Base-by-base conservation (phyloP, 108 stramenopile genomes). In the Pseudonitzschia delicatissima region DNA sequence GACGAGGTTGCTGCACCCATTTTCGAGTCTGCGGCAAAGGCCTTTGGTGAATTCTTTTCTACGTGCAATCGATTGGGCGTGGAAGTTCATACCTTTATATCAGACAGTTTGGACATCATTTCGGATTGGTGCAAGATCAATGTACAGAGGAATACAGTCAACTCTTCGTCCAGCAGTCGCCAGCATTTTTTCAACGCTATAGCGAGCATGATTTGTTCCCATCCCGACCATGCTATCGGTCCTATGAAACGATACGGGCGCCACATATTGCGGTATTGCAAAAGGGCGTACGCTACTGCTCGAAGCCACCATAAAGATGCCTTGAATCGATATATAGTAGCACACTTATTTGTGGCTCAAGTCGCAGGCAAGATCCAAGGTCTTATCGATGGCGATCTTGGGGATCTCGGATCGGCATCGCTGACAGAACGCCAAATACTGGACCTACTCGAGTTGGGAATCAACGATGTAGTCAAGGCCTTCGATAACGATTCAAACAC, bases 341-440 rank as follows among this genome's bases (percentile, higher is more conserved):
- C 84, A 33, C 29, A 3, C 28, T 80, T 79, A 59, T 65, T 68
- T 49, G 73, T 84, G 5, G 42, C 67, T 17, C 69, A 81, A 39
- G 32, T 68, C 20, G 80, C 80, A 15, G 83, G 80, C 4, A 44
- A 49, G 12, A 12, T 76, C 12, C 79, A 78, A 50, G 83, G 83
- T 21, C 63, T 70, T 3, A n/a, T 73, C 5, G 63, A 71, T 11
- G 80, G 77, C n/a, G 76, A 81, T 32, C 67, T 80, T 36, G 88
- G 86, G 26, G 76, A 81, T 63, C 73, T 90, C 8, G 83, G 82
- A 47, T 68, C 76, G 32, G 74, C 81, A 3, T 52, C 85, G 5
- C 64, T 85, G n/a, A 66, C 61, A 7, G 31, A 60, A 11, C 17
- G 58, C 2, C 48, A 68, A 2, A 55, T 78, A 34, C 62, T 64